phyloP scores from a whole-genome alignment of 768 basidiomycete genomes.

The Lentinula boryana region DNA sequence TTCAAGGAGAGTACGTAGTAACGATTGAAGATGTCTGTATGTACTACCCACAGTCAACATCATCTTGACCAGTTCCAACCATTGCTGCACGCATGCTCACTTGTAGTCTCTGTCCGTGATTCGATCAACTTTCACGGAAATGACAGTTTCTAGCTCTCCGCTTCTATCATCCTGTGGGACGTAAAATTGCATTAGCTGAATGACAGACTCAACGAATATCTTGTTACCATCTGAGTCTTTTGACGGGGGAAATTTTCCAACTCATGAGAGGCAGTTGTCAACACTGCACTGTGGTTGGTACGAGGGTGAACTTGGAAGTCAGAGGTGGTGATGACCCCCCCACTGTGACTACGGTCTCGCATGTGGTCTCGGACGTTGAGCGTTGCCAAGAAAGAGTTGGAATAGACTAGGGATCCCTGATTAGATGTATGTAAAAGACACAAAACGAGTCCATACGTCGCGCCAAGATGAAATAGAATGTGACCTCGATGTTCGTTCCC shows the following conservation, averaged over 20 bases:
- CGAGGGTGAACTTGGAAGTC: neutral
- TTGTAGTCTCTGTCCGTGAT: neutral
- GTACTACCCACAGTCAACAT: too few species aligned
- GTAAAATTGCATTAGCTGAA: neutral
- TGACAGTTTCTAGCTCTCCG: neutral
- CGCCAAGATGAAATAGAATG: slow-evolving; percentile 2
- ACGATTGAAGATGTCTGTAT: too few species aligned
- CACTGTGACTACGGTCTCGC: neutral
- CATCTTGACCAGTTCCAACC: neutral
- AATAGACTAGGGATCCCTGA: neutral
- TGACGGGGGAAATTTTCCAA: slow-evolving; percentile 2
- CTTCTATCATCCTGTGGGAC: neutral
- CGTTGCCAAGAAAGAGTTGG: slow-evolving; percentile 3
- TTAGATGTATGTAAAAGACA: neutral
- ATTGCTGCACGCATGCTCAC: neutral
- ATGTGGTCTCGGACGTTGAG: slow-evolving; percentile 4
- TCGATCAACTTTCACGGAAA: neutral
- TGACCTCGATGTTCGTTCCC: slow-evolving; percentile 1
- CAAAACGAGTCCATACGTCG: neutral
- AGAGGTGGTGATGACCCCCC: neutral
- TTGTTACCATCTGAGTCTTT: neutral
- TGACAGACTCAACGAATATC: neutral
- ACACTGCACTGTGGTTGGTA: neutral
- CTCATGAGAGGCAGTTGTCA: neutral
- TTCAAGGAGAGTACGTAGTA: too few species aligned